These are phyloP conservation scores for Cyanidium caldarium DNA, from an alignment of 23 red algal species.

Conservation along the genomic window DNA sequence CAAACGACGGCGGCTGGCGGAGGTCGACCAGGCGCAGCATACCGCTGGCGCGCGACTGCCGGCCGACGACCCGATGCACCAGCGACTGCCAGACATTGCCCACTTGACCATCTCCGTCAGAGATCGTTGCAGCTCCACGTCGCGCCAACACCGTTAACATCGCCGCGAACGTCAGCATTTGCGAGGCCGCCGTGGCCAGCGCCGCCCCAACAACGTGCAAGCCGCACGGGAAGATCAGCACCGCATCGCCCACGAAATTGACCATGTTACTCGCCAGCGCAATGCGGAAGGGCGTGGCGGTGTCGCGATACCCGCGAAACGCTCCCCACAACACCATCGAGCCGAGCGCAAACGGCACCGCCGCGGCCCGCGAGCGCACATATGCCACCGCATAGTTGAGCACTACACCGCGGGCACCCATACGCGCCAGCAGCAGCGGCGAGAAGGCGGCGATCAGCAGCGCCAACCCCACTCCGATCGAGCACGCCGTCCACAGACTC, in stretches of 20 bases:
- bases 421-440: conserved; percentile 30
- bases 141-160: conserved; percentile 38
- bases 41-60: background rate
- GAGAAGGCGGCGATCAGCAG: conserved; percentile 23
- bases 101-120: no score
- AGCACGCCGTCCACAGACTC: conserved; percentile 61
- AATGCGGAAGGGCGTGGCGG: conserved; percentile 60
- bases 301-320: conserved; percentile 86
- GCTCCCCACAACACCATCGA: conserved; percentile 71
- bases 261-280: conserved; percentile 54
- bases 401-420: conserved; percentile 69
- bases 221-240: conserved; percentile 60
- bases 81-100: no score
- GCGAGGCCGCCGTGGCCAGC: conserved; percentile 52
- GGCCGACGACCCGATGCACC: background rate
- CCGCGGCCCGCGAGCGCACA: conserved; percentile 42
- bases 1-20: conserved; percentile 11
- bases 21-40: conserved; percentile 32
- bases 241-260: conserved; percentile 65
- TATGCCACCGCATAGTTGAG: conserved; percentile 50
- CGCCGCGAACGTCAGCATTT: conserved; percentile 24
- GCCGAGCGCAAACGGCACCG: conserved; percentile 63
- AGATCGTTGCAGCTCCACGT: no score
- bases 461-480: conserved; percentile 37
- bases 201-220: conserved; percentile 71